These are phyloP conservation scores for Tuber microsphaerosporum DNA, from an alignment of 495 filamentous ascomycete genomes.

Conservation along the genomic window DNA sequence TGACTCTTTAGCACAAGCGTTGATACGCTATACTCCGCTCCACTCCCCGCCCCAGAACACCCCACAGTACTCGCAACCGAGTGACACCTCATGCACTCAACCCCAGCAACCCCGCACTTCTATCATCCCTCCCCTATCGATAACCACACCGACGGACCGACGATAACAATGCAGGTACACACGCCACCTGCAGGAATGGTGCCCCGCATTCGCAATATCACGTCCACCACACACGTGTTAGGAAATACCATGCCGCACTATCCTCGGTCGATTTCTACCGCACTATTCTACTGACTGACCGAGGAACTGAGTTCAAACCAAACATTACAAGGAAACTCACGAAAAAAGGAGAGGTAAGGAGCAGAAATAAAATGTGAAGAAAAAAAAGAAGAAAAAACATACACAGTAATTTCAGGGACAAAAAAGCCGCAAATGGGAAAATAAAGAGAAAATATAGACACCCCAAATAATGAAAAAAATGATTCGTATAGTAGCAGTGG, in stretches of 20 bases:
- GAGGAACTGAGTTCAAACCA: not conserved
- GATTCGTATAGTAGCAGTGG: not conserved
- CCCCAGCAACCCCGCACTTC: not conserved
- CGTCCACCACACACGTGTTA: not conserved
- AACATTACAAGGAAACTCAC: not conserved
- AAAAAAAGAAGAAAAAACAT: not conserved
- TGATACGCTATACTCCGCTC: not conserved
- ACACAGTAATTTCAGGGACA: not conserved
- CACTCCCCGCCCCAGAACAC: not conserved
- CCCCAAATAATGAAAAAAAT: conserved; percentile 1
- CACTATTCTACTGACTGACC: not conserved
- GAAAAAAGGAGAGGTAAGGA: not conserved
- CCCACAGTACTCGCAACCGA: not conserved
- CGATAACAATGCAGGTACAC: not conserved
- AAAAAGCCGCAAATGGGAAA: not conserved
- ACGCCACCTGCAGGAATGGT: not conserved
- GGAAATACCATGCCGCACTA: not conserved
- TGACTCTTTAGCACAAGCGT: not conserved
- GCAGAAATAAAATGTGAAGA: not conserved
- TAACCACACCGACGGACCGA: not conserved
- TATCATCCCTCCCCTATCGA: not conserved
- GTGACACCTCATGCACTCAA: not conserved
- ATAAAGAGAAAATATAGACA: not conserved
- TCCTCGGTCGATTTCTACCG: not conserved
- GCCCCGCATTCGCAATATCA: not conserved